Evolutionary conservation across 371 early-diverging fungal genomes (phyloP).

Genomic region (Mucor saturninus): DNA sequence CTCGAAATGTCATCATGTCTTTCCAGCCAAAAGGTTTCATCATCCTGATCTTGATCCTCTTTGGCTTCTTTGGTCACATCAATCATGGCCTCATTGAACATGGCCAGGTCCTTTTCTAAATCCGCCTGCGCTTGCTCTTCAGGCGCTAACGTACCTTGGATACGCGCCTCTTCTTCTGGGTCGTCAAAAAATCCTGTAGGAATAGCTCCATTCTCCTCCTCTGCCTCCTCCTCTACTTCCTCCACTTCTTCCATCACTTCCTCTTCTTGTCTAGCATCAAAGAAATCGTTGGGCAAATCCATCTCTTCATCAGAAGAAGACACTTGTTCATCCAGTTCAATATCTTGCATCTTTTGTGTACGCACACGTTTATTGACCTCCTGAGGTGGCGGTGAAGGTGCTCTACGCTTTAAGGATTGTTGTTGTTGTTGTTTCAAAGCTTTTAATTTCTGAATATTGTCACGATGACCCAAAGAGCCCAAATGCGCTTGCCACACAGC

Average conservation of each 20-base stretch:
- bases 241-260: conserved; percentile 11
- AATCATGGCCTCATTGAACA: conserved; percentile 45
- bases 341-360: conserved; percentile 12
- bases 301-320: conserved; percentile 22
- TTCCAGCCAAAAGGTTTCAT: conserved; percentile 40
- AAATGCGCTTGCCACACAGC: conserved; percentile 50
- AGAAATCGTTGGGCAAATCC: conserved; percentile 29
- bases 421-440: conserved; percentile 30
- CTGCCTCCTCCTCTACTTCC: conserved; percentile 11
- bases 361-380: conserved; percentile 23
- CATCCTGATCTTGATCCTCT: conserved; percentile 36
- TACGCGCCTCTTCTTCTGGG: conserved; percentile 52
- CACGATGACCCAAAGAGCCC: conserved; percentile 37
- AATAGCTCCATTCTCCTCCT: conserved; percentile 13
- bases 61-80: conserved; percentile 37
- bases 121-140: conserved; percentile 36
- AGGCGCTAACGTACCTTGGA: conserved; percentile 33
- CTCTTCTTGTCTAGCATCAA: conserved; percentile 25
- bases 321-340: conserved; percentile 28
- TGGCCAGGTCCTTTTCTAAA: conserved; percentile 38
- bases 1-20: conserved; percentile 41
- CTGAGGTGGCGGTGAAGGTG: conserved; percentile 12
- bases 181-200: conserved; percentile 57
- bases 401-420: conserved; percentile 25
- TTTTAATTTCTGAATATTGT: conserved; percentile 46